Percentiles rank a stretch among this genome's conserved stretches.
These are phyloP conservation scores for Leishmania arabica DNA, from an alignment of 208 protist genomes.

Conservation along the genomic window DNA sequence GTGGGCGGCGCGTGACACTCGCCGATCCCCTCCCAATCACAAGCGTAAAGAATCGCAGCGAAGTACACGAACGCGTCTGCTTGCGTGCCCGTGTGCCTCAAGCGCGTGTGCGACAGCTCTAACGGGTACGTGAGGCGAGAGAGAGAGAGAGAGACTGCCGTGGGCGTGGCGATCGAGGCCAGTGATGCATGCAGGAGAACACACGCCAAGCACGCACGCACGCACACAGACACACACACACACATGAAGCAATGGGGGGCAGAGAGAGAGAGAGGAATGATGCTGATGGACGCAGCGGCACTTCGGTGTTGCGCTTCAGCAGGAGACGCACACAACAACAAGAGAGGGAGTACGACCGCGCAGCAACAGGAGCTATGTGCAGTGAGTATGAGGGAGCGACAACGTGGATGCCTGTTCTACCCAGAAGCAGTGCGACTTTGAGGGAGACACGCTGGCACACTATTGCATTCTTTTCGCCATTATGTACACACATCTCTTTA, in stretches of 20 bases:
- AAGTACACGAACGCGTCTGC: not conserved
- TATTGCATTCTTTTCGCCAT: not conserved
- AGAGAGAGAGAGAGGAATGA: not conserved
- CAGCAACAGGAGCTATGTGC: not conserved
- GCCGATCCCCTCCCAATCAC: no score
- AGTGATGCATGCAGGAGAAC: not conserved
- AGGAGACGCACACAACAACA: constrained; percentile 1
- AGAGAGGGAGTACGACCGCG: not conserved
- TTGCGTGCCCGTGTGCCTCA: not conserved
- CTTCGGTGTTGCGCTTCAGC: not conserved
- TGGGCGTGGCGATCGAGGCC: no score
- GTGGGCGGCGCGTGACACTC: no score
- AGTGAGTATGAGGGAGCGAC: not conserved
- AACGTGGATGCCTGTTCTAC: not conserved
- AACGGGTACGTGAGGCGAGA: not conserved
- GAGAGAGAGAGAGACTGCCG: no score
- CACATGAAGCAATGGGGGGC: not conserved
- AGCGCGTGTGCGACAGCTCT: not conserved
- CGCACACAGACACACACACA: not conserved
- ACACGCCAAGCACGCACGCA: not conserved
- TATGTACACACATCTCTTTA: not conserved
- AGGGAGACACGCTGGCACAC: not conserved
- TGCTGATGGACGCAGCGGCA: not conserved
- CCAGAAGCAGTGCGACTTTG: not conserved
- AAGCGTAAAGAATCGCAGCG: no score